Evolutionary conservation across 106 monocot genomes (phyloP).

Genomic region (Allium fistulosum): DNA sequence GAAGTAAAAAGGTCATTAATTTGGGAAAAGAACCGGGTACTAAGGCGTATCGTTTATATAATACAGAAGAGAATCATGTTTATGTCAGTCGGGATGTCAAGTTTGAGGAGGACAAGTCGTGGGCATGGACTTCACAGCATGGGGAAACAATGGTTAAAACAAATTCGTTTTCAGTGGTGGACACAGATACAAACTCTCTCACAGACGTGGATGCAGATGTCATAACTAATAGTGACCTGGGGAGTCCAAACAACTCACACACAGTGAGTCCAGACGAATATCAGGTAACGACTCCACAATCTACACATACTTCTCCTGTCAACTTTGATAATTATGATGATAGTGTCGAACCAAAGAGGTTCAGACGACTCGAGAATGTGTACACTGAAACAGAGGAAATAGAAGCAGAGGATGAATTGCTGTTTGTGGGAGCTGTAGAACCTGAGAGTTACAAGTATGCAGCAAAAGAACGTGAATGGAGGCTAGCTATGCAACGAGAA

Average conservation of each 20-base stretch:
- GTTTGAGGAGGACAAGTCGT: not conserved
- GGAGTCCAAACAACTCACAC: not conserved
- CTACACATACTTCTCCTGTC: not conserved
- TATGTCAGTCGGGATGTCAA: not conserved
- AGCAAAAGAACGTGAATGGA: not conserved
- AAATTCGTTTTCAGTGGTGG: not conserved
- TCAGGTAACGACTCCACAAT: not conserved
- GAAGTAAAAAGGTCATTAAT: not conserved
- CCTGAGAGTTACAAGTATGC: not conserved
- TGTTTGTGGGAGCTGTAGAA: not conserved
- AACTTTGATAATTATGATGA: not conserved
- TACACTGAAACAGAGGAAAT: not conserved
- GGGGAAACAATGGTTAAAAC: not conserved
- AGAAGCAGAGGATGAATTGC: not conserved
- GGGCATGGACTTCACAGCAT: not conserved
- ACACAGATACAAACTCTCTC: not conserved
- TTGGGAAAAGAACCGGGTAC: not conserved
- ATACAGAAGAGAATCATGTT: not conserved
- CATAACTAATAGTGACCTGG: not conserved
- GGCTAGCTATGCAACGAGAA: not conserved
- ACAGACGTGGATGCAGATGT: not conserved
- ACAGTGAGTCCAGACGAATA: not conserved
- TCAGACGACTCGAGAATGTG: not conserved
- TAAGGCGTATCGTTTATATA: constrained; percentile 3
- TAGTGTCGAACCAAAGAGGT: no score